Evolutionary conservation across 129 eudicot species (phyloP).

Genomic region (Rutidosis leptorrhynchoides): DNA sequence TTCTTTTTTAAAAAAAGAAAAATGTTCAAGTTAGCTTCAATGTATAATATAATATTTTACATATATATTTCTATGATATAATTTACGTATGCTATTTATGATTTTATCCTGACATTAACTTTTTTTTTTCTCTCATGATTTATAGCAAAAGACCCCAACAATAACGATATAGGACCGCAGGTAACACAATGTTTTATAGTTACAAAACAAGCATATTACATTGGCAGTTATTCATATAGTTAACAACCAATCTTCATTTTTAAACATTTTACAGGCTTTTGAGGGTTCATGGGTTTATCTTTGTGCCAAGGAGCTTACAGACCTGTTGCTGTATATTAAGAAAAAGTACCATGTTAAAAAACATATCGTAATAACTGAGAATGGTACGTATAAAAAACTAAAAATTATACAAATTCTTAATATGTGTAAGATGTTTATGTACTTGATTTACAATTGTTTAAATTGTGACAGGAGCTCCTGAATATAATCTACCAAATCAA

Average conservation of each 20-base stretch:
- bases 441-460: not conserved
- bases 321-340: slow-evolving; percentile 9
- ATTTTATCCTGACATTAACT: not conserved
- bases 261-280: slow-evolving; percentile 20
- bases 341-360: slow-evolving; percentile 5
- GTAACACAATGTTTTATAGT: slow-evolving; percentile 7
- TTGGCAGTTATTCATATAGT: not conserved
- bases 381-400: slow-evolving; percentile 5
- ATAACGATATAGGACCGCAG: slow-evolving; percentile 1
- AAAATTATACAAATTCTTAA: no score
- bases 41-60: not conserved
- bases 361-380: slow-evolving; percentile 23
- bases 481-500: not conserved
- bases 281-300: slow-evolving; percentile 29
- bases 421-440: not conserved
- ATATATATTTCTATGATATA: not conserved
- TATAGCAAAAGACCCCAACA: slow-evolving; percentile 8
- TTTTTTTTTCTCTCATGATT: not conserved
- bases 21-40: not conserved
- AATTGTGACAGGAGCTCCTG: slow-evolving; percentile 23
- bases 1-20: not conserved
- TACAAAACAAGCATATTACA: not conserved
- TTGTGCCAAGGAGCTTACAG: slow-evolving; percentile 26
- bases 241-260: not conserved
- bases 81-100: not conserved